Conservation (phyloP, 1,139 yeast genomes). For the Kazachstania sp. region DNA sequence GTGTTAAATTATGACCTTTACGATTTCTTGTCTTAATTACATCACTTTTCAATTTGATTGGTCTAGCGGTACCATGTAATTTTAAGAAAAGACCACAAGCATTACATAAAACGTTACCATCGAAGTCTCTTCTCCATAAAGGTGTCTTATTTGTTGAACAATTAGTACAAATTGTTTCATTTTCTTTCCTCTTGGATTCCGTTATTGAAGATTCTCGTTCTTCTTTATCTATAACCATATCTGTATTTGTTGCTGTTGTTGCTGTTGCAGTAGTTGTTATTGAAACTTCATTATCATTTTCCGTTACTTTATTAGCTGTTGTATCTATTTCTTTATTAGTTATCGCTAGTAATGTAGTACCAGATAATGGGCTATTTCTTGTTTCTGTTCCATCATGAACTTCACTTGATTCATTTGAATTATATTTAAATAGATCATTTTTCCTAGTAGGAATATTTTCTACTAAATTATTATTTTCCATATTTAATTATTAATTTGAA, state of each 20-base stretch:
- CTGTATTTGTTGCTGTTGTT: no score
- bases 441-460: background rate
- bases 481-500: background rate
- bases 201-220: conserved; percentile 22
- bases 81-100: conserved; percentile 91
- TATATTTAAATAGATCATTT: no score
- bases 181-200: background rate
- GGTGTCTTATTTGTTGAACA: conserved; percentile 92
- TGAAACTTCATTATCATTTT: background rate
- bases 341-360: no score
- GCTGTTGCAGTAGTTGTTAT: background rate
- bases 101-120: conserved; percentile 87
- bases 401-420: background rate
- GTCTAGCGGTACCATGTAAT: conserved; percentile 86
- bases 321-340: background rate
- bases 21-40: conserved; percentile 86
- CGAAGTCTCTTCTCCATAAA: conserved; percentile 88
- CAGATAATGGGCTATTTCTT: no score
- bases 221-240: no score
- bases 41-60: conserved; percentile 83
- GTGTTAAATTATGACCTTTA: conserved; percentile 25
- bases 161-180: conserved; percentile 61
- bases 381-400: background rate
- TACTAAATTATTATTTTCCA: background rate
- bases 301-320: background rate